These are phyloP conservation scores for Jimgerdemannia flammicorona DNA, from an alignment of 192 early-diverging fungal species.

Conservation along the genomic window DNA sequence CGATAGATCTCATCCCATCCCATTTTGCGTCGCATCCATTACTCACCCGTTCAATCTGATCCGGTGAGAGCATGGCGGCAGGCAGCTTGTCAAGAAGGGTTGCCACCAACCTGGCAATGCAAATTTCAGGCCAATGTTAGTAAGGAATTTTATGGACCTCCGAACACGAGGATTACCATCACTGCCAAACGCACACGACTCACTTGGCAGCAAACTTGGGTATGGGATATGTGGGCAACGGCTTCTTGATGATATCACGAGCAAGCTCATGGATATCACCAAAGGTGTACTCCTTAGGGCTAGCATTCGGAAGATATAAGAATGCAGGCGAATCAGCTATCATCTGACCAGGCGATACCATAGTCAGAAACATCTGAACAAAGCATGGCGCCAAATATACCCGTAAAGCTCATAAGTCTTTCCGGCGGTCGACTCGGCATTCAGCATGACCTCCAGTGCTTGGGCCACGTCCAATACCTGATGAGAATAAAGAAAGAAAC, in stretches of 20 bases:
- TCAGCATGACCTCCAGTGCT: slow-evolving; percentile 72
- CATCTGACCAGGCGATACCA: background rate
- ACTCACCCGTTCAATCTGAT: slow-evolving; percentile 79
- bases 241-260: slow-evolving; percentile 51
- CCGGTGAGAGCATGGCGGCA: slow-evolving; percentile 75
- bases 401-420: slow-evolving; percentile 91
- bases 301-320: slow-evolving; percentile 13
- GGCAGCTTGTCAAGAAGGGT: slow-evolving; percentile 61
- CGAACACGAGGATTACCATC: no score
- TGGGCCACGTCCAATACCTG: slow-evolving; percentile 83
- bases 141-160: background rate
- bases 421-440: slow-evolving; percentile 69
- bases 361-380: background rate
- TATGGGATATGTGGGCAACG: slow-evolving; percentile 43
- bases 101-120: slow-evolving; percentile 43
- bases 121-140: background rate
- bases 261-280: slow-evolving; percentile 69
- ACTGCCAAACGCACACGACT: background rate
- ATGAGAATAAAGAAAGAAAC: background rate
- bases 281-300: slow-evolving; percentile 72
- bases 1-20: slow-evolving; percentile 1
- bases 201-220: slow-evolving; percentile 70
- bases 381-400: slow-evolving; percentile 25
- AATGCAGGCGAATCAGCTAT: background rate
- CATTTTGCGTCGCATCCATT: background rate